These are phyloP conservation scores for Kingdonia uniflora DNA, from an alignment of 164 flowering plant species.

Conservation along the genomic window DNA sequence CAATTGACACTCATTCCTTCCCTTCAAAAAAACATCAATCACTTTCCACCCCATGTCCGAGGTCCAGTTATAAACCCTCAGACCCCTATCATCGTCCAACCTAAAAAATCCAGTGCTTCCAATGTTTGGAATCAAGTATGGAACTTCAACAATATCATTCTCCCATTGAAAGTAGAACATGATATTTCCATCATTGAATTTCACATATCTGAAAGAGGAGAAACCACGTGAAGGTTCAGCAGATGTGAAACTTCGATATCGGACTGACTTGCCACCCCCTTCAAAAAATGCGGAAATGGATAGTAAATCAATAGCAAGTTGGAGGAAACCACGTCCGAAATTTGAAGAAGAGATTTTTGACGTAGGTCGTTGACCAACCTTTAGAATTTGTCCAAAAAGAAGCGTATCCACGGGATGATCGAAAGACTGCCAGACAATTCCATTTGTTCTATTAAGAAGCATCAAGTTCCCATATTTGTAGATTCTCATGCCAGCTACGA, in stretches of 20 bases:
- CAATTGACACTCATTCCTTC: conserved; percentile 9
- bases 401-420: conserved; percentile 1
- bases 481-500: background rate
- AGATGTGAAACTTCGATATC: too few species aligned
- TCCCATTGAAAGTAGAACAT: too few species aligned
- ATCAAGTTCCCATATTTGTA: background rate
- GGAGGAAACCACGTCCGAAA: too few species aligned
- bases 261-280: too few species aligned
- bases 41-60: conserved; percentile 8
- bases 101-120: conserved; percentile 14
- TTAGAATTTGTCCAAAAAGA: background rate
- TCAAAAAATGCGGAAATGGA: too few species aligned
- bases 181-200: too few species aligned
- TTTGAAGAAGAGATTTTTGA: too few species aligned
- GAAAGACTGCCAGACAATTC: background rate
- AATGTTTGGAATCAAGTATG: background rate
- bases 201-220: too few species aligned
- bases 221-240: too few species aligned
- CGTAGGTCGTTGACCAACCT: background rate
- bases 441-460: background rate
- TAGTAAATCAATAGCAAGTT: too few species aligned
- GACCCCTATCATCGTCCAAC: conserved; percentile 24
- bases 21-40: conserved; percentile 12
- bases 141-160: conserved; percentile 5
- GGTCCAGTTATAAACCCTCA: conserved; percentile 20